Conservation (phyloP, 352 stramenopile species). For the Thalassiosira mediterranea region DNA sequence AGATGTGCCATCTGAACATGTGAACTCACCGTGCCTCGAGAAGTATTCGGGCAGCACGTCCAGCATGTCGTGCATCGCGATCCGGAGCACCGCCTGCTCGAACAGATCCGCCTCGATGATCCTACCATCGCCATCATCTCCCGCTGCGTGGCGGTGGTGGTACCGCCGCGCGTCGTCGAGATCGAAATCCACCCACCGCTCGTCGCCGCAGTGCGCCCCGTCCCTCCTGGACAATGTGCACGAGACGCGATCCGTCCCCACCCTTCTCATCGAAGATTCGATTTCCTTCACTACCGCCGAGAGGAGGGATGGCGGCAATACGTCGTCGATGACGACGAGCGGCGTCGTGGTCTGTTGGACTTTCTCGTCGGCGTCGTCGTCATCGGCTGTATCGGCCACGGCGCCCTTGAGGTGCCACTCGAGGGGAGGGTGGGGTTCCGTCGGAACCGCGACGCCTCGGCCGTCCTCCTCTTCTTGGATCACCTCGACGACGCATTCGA, state of each 20-base stretch:
- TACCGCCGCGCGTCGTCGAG: conserved; percentile 1
- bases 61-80: conserved; percentile 3
- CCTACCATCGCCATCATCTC: background rate
- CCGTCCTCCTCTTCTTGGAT: background rate
- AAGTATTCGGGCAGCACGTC: background rate
- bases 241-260: background rate
- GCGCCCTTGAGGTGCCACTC: background rate
- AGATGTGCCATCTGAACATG: no score
- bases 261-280: conserved; percentile 4
- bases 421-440: background rate
- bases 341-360: background rate
- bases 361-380: background rate
- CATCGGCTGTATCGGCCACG: background rate
- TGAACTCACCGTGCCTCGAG: background rate
- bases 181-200: conserved; percentile 8
- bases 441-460: background rate
- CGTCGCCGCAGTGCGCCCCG: conserved; percentile 3
- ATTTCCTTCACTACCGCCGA: background rate
- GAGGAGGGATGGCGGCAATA: conserved; percentile 1
- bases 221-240: conserved; percentile 1
- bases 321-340: background rate
- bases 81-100: background rate
- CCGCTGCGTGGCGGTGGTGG: no score
- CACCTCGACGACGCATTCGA: background rate
- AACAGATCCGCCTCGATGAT: conserved; percentile 6